A percentile compares a stretch with the other conserved stretches of the same genome.
Conservation (phyloP, 306 rosid species). For the Luffa acutangula region DNA sequence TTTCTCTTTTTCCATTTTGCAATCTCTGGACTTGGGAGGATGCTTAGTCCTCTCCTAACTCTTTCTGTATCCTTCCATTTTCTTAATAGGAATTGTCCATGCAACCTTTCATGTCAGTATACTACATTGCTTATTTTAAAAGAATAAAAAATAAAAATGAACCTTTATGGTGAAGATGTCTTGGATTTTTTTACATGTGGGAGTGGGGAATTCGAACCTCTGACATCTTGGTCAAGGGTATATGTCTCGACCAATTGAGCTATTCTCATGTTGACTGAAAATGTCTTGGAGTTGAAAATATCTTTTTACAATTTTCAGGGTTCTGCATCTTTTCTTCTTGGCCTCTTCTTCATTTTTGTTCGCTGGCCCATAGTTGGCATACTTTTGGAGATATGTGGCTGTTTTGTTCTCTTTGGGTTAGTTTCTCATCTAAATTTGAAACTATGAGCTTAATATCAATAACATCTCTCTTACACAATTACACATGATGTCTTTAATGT, state of each 20-base stretch:
- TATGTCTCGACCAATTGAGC: no score
- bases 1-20: not conserved
- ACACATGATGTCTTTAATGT: not conserved
- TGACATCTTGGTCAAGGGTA: no score
- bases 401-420: slow-evolving; percentile 69
- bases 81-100: not conserved
- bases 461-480: not conserved
- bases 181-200: not conserved
- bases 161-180: not conserved
- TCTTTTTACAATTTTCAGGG: slow-evolving; percentile 47
- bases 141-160: not conserved
- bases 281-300: slow-evolving; percentile 3
- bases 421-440: slow-evolving; percentile 22
- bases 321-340: slow-evolving; percentile 70
- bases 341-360: slow-evolving; percentile 80
- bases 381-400: slow-evolving; percentile 62
- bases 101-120: not conserved
- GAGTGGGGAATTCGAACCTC: no score
- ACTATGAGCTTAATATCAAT: not conserved
- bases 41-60: not conserved
- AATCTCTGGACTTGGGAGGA: not conserved
- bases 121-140: not conserved
- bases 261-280: not conserved
- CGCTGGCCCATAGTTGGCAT: slow-evolving; percentile 91
- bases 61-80: not conserved